These are phyloP conservation scores for Remersonia thermophila DNA, from an alignment of 2,329 filamentous ascomycete genomes.

Conservation along the genomic window DNA sequence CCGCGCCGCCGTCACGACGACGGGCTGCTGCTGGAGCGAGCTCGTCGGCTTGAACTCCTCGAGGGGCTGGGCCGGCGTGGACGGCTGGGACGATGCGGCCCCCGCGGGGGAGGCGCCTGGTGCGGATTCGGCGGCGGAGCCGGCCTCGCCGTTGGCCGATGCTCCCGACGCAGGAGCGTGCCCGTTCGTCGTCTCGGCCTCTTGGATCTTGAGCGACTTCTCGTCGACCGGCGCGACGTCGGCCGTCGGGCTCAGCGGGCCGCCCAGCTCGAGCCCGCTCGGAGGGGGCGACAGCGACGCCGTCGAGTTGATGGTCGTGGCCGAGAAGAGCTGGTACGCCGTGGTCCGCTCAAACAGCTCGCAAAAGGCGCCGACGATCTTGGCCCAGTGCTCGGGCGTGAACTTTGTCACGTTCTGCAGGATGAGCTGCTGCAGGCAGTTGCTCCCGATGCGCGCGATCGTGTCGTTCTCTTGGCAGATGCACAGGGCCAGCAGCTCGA, in stretches of 20 bases:
- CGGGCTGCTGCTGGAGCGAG: conserved; percentile 70
- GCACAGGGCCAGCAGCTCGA: conserved; percentile 86
- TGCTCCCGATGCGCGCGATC: conserved; percentile 93
- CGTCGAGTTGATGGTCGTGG: conserved; percentile 47
- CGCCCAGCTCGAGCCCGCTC: conserved; percentile 41
- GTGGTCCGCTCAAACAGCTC: conserved; percentile 92
- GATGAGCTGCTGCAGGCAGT: conserved; percentile 93
- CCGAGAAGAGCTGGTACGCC: conserved; percentile 87
- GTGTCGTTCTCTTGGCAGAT: conserved; percentile 99
- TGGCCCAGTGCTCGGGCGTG: conserved; percentile 72
- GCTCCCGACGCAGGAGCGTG: too few species aligned
- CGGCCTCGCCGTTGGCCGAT: conserved; percentile 15
- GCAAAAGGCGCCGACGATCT: conserved; percentile 91
- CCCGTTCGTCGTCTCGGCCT: conserved; percentile 32
- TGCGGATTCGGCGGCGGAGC: conserved; percentile 11
- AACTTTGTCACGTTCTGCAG: conserved; percentile 95
- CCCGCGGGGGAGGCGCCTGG: conserved; percentile 12
- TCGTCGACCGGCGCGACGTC: conserved; percentile 34
- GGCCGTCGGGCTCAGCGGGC: conserved; percentile 28
- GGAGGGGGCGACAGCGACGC: conserved; percentile 38
- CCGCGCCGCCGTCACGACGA: conserved; percentile 85
- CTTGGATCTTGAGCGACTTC: conserved; percentile 51
- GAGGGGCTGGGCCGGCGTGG: conserved; percentile 37
- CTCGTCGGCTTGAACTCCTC: conserved; percentile 80
- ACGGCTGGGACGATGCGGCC: conserved; percentile 15